Base-by-base conservation (phyloP, 78 protist genomes). In the Bodo saltans region DNA sequence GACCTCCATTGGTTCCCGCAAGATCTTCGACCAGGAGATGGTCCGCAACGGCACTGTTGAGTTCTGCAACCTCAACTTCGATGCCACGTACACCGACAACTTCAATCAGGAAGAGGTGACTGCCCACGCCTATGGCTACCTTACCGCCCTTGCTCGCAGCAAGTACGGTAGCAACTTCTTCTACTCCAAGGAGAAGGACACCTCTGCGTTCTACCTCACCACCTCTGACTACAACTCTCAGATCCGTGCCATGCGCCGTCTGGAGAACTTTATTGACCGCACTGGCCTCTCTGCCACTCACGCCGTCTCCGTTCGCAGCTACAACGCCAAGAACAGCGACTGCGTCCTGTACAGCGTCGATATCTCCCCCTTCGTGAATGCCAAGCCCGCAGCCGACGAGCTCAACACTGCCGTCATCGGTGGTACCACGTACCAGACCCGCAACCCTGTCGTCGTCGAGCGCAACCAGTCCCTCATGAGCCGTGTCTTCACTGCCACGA, bases 181-280 rank as follows among this genome's bases (percentile, higher is more conserved):
- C 67, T 76, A 42, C 69, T 67, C 35, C 3, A 4, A 30, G 41
- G 34, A 30, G 8, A 67, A 67, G 30, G 28, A 76, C 69, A 76
- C 35, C 69, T 47, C 35, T 4, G 81, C 81, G 21, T 4, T 3
- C 67, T 76, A 42, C 81, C 42, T 76, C 81, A 42, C 69, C 81
- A 3, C 8, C 37, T 8, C 35, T 28, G 81, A 76, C 81, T 1
- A 3, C 40, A 8, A 23, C 34, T 47, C 35, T 33, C 33, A 12
- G 34, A 26, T 25, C 35, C 1, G 3, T 33, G 28, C 42, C 28
- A 32, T 76, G 42, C 12, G 28, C 33, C 23, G 34, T 4, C 3
- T 60, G 33, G 34, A 76, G 69, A 28, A 4, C 42, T 76, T 42
- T 38, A 67, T 39, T 26, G 25, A 1, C 81, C n/a, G 34, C 37